These are phyloP conservation scores for Lichina pygmaea DNA, from an alignment of 495 filamentous ascomycete genomes.

Conservation along the genomic window DNA sequence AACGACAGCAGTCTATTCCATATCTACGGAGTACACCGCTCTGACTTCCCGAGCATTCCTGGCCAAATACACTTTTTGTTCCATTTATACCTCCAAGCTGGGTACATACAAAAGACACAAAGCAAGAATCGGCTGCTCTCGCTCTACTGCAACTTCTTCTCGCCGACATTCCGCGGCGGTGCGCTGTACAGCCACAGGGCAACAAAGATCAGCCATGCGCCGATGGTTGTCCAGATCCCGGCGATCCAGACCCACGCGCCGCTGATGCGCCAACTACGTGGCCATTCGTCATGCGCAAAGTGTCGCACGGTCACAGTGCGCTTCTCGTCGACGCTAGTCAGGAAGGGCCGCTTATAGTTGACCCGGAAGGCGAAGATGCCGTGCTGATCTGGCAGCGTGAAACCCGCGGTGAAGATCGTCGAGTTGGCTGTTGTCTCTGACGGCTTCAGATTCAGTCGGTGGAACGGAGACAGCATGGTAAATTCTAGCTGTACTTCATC, in stretches of 20 bases:
- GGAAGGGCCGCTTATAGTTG: conserved; percentile 79
- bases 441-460: conserved; percentile 53
- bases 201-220: conserved; percentile 65
- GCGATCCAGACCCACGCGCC: conserved; percentile 91
- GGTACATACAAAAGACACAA: too few species aligned
- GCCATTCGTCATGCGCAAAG: conserved; percentile 92
- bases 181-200: conserved; percentile 73
- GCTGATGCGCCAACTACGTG: conserved; percentile 66
- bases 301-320: conserved; percentile 79
- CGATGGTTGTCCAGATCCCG: conserved; percentile 59
- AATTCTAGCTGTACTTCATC: conserved; percentile 84
- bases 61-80: too few species aligned
- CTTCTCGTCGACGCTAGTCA: conserved; percentile 81
- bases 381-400: conserved; percentile 46
- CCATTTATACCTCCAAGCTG: too few species aligned
- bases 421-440: conserved; percentile 28
- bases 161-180: conserved; percentile 14
- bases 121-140: too few species aligned
- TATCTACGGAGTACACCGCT: too few species aligned
- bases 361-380: conserved; percentile 10
- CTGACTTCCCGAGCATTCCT: too few species aligned
- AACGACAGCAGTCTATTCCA: too few species aligned
- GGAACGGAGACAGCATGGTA: conserved; percentile 94
- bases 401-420: conserved; percentile 46
- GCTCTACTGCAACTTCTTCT: conserved; percentile 1